Percentiles rank a stretch among this genome's conserved stretches.
These are phyloP conservation scores for Dorcoceras hygrometricum DNA, from an alignment of 257 asterid genomes.

Conservation along the genomic window DNA sequence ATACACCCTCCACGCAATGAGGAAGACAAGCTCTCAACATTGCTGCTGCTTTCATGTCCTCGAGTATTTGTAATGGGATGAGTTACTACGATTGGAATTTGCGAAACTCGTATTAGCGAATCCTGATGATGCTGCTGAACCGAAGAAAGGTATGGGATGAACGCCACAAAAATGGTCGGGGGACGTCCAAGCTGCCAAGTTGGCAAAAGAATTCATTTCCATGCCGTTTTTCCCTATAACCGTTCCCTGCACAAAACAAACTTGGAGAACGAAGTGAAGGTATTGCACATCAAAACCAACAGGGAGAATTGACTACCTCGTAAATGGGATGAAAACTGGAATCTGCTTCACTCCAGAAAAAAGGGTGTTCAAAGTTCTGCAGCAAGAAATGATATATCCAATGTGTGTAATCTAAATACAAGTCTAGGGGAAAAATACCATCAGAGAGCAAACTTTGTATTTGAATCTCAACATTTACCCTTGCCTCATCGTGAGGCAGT, in stretches of 20 bases:
- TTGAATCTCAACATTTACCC: slow-evolving; percentile 36
- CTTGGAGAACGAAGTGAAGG: neutral
- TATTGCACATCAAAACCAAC: neutral
- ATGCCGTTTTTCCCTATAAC: slow-evolving; percentile 49
- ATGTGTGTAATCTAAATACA: neutral
- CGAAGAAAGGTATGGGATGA: slow-evolving; percentile 47
- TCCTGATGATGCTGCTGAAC: slow-evolving; percentile 99
- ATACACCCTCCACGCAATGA: slow-evolving; percentile 16
- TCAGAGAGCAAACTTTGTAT: neutral
- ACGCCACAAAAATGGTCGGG: slow-evolving; percentile 31
- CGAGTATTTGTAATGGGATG: slow-evolving; percentile 34
- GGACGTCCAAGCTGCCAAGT: slow-evolving; percentile 38
- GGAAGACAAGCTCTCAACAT: slow-evolving; percentile 5
- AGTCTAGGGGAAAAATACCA: neutral
- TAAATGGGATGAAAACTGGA: slow-evolving; percentile 43
- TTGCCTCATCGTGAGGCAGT: slow-evolving; percentile 36
- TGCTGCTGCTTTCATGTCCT: slow-evolving; percentile 36
- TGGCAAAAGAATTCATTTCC: slow-evolving; percentile 42
- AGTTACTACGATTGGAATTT: slow-evolving; percentile 33
- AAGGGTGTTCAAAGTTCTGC: slow-evolving; percentile 50
- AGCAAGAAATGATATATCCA: slow-evolving; percentile 19
- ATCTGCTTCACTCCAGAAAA: slow-evolving; percentile 42
- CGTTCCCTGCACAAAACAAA: slow-evolving; percentile 51
- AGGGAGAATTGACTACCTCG: slow-evolving; percentile 39
- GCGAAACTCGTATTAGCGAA: slow-evolving; percentile 59